A percentile compares a stretch with the other conserved stretches of the same genome.
phyloP scores from a whole-genome alignment of 768 basidiomycete species.

The Hericium coralloides region DNA sequence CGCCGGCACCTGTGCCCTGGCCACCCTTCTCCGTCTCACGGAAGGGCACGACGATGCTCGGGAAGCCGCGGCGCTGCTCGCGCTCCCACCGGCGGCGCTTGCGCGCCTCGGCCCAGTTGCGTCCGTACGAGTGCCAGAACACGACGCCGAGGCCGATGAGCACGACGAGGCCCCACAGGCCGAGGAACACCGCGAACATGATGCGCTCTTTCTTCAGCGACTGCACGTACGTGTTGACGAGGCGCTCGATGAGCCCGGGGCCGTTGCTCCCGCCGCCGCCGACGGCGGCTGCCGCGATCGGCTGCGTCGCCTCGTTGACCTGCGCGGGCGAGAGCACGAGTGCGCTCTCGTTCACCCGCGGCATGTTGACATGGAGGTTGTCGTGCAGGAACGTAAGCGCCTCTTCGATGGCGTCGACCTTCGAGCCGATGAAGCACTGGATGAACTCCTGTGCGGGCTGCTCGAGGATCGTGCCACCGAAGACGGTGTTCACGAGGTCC shows the following conservation, averaged over 20 bases:
- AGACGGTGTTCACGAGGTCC: conserved; percentile 62
- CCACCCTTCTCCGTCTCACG: neutral
- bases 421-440: conserved; percentile 84
- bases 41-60: conserved; percentile 13
- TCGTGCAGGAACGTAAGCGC: conserved; percentile 88
- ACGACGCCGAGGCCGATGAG: conserved; percentile 67
- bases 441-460: conserved; percentile 80
- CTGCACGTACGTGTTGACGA: conserved; percentile 65
- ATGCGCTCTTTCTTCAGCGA: conserved; percentile 73
- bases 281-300: conserved; percentile 79
- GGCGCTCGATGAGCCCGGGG: conserved; percentile 57
- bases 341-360: conserved; percentile 63
- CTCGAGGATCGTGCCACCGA: conserved; percentile 80
- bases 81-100: conserved; percentile 26
- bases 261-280: conserved; percentile 40
- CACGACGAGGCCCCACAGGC: conserved; percentile 75
- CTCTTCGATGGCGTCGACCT: conserved; percentile 78
- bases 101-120: conserved; percentile 32
- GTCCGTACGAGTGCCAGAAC: conserved; percentile 64
- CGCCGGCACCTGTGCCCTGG: neutral
- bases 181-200: conserved; percentile 79
- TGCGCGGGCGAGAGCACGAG: conserved; percentile 68
- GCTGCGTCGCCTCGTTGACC: conserved; percentile 66
- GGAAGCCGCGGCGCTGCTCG: conserved; percentile 15
- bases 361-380: conserved; percentile 75